Evolutionary conservation across 1,284 basidiomycete species (phyloP), one percentile per base, ranked within the genome.

Genomic region (Ceratobasidium sp.): DNA sequence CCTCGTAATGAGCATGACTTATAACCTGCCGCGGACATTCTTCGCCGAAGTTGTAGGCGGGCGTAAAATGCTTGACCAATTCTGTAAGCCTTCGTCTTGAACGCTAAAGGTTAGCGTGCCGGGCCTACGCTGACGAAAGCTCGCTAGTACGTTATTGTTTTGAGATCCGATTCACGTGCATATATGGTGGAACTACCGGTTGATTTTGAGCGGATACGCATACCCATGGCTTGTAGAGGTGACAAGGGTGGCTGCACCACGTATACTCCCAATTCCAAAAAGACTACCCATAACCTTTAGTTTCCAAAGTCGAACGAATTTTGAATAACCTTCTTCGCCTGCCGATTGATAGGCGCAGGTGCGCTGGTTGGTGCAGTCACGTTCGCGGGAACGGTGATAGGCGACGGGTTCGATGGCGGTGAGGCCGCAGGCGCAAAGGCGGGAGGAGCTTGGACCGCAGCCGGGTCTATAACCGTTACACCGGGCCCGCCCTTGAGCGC

Each of bases 301-400:
- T 48, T 62, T 46, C 64, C 64, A 30, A 53, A 67, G 38, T 67
- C 42, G 51, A 67, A 67, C 64, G 64, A 67, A 21, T 67, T 67
- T 42, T 53, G 64, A 8, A 67, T 42, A 16, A 67, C n/a, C 51
- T 67, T 67, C 53, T 67, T 67, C 14, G 64, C 64, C 28, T 67
- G 64, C 23, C 42, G 56, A 23, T 67, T 67, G 38, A 40, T 33
- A 11, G 64, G 64, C 18, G 36, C 49, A 28, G 64, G 64, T 18
- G 40, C 40, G 23, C 38, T 16, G 14, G 25, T 51, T 18, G 66
- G 66, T 9, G 51, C 42, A 16, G 66, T 70, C 21, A 70, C 66
- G 42, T 70, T 70, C 7, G 66, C 54, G 16, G 66, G 54, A 12
- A 70, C 54, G 30, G 40, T 70, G 44, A 70, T 58, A 58, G 66